These are phyloP conservation scores for Rhodotorula sphaerocarpa DNA, from an alignment of 768 basidiomycete genomes.

Conservation along the genomic window DNA sequence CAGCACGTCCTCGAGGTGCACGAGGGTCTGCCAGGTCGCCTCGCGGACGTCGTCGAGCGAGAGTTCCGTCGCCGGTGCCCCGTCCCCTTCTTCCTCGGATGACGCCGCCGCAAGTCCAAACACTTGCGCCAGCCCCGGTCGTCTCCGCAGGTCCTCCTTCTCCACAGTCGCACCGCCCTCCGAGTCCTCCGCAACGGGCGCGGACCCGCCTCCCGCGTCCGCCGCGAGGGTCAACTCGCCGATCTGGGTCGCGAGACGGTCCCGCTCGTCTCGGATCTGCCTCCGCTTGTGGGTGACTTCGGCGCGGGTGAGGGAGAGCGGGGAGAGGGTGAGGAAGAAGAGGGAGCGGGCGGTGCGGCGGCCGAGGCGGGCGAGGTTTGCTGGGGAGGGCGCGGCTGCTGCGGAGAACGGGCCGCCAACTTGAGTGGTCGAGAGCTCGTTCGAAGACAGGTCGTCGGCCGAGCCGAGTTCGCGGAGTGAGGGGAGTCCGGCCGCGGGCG, in stretches of 20 bases:
- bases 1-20: conserved; percentile 32
- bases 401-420: background rate
- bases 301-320: conserved; percentile 57
- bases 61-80: too few species aligned
- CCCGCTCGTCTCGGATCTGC: conserved; percentile 57
- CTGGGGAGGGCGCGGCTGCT: background rate
- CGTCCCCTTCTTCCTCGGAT: background rate
- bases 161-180: background rate
- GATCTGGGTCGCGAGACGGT: conserved; percentile 56
- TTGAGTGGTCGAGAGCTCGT: background rate
- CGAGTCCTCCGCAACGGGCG: background rate
- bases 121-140: conserved; percentile 37
- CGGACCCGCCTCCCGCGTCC: background rate
- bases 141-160: background rate
- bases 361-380: conserved; percentile 1
- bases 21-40: conserved; percentile 28
- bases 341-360: conserved; percentile 26
- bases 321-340: conserved; percentile 46
- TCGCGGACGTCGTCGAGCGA: conserved; percentile 9
- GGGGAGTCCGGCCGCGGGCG: conserved; percentile 40
- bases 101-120: conserved; percentile 31
- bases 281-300: conserved; percentile 60
- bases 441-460: background rate
- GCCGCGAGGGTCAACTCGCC: conserved; percentile 39
- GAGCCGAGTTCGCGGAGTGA: conserved; percentile 9